Evolutionary conservation across 805 yeast species (phyloP).

Genomic region (Nakazawaea sp.): DNA sequence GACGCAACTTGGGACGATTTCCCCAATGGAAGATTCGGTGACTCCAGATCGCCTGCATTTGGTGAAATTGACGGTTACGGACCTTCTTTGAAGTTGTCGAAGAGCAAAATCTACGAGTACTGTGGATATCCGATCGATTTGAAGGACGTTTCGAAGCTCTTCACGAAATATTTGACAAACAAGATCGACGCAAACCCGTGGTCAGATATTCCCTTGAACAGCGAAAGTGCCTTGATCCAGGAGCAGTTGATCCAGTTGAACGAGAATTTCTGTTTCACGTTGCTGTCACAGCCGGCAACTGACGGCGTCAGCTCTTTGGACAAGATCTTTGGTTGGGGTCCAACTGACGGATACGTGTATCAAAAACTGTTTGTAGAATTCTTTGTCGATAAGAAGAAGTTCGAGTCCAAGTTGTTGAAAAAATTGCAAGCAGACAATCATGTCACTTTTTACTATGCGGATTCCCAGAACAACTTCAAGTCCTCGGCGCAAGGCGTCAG

Average conservation of each 20-base stretch:
- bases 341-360: conserved; percentile 77
- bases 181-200: conserved; percentile 82
- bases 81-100: conserved; percentile 74
- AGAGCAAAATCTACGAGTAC: conserved; percentile 54
- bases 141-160: conserved; percentile 58
- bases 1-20: conserved; percentile 98
- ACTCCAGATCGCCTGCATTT: conserved; percentile 91
- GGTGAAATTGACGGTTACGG: conserved; percentile 99
- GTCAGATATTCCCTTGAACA: conserved; percentile 78
- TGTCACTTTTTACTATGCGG: conserved; percentile 73
- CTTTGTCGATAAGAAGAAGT: conserved; percentile 65
- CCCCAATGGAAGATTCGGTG: conserved; percentile 94
- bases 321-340: conserved; percentile 96
- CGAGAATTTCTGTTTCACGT: conserved; percentile 68
- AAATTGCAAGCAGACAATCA: conserved; percentile 40
- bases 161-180: conserved; percentile 66
- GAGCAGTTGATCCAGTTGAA: conserved; percentile 82
- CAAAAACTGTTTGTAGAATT: conserved; percentile 94
- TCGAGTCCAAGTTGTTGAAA: conserved; percentile 53
- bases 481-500: conserved; percentile 42
- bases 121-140: conserved; percentile 75
- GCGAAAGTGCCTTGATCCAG: conserved; percentile 90
- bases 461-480: conserved; percentile 45
- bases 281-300: conserved; percentile 95
- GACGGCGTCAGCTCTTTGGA: conserved; percentile 76